Percentiles rank a stretch among this genome's conserved stretches.
Evolutionary conservation across 2,329 filamentous ascomycete genomes (phyloP).

Genomic region (Hypoxylon rubiginosum): DNA sequence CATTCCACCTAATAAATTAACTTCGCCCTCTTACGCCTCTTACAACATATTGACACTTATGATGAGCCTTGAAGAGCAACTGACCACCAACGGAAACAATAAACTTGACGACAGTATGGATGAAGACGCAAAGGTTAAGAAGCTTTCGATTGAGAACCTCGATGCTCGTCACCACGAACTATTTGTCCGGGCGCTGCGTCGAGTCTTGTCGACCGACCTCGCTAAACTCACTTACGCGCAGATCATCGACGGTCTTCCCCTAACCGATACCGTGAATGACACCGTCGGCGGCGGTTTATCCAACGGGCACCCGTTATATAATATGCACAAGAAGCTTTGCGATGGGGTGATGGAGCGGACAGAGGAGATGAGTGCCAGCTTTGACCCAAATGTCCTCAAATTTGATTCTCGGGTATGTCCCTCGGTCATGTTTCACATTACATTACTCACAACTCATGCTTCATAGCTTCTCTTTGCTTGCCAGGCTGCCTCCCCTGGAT

Average conservation of each 20-base stretch:
- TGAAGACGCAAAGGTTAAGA: not conserved
- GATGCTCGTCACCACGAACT: conserved; percentile 11
- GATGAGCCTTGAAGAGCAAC: not conserved
- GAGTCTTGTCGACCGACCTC: conserved; percentile 25
- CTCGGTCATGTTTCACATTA: not conserved
- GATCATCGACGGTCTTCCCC: conserved; percentile 42
- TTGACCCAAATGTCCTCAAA: conserved; percentile 6
- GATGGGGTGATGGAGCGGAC: conserved; percentile 8
- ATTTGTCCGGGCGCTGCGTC: conserved; percentile 7
- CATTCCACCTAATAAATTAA: too few relatives aligned
- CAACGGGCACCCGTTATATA: conserved; percentile 13
- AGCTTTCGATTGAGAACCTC: not conserved
- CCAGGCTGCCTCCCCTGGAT: conserved; percentile 29
- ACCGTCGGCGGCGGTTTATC: not conserved
- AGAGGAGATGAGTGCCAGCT: not conserved
- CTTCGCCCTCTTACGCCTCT: too few relatives aligned
- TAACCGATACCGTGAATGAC: conserved; percentile 21
- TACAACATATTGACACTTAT: not conserved
- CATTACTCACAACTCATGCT: not conserved
- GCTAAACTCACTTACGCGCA: conserved; percentile 38
- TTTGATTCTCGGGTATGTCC: conserved; percentile 12
- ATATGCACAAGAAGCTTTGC: conserved; percentile 15
- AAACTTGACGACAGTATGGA: not conserved
- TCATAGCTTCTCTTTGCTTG: conserved; percentile 22
- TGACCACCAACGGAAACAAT: not conserved